phyloP scores from a whole-genome alignment of 148 eudicot species.

The Simmondsia chinensis region DNA sequence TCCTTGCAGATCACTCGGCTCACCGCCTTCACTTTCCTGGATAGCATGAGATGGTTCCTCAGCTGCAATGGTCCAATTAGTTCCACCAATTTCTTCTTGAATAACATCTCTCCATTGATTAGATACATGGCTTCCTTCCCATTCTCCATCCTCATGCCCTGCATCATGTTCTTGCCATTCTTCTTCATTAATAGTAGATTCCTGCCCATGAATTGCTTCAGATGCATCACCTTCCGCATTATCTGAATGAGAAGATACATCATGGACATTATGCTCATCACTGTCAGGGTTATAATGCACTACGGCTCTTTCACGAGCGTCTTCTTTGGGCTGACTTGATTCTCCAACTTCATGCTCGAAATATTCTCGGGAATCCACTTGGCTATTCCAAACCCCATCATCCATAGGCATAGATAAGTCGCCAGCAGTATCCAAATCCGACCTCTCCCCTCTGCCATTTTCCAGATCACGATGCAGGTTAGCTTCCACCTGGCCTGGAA shows the following conservation, averaged over 20 bases:
- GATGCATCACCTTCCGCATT: conserved; percentile 12
- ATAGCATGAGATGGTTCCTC: conserved; percentile 25
- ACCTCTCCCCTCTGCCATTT: conserved; percentile 15
- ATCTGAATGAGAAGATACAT: conserved; percentile 10
- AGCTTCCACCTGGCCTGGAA: conserved; percentile 18
- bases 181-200: conserved; percentile 22
- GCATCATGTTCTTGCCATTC: conserved; percentile 25
- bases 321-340: conserved; percentile 10
- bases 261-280: conserved; percentile 18
- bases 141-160: conserved; percentile 24
- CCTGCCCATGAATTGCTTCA: conserved; percentile 17
- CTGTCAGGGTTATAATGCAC: conserved; percentile 18
- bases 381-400: conserved; percentile 9
- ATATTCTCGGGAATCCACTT: conserved; percentile 19
- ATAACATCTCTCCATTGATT: conserved; percentile 33
- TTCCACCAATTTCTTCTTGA: conserved; percentile 16
- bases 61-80: conserved; percentile 13
- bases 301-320: conserved; percentile 13
- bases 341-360: conserved; percentile 18
- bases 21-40: conserved; percentile 26
- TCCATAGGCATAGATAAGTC: conserved; percentile 1
- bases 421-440: conserved; percentile 7
- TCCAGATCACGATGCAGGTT: conserved; percentile 11
- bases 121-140: conserved; percentile 14
- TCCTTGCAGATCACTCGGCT: conserved; percentile 30